Conservation (phyloP, 2,329 filamentous ascomycete species). For the Metarhizium humberi region DNA sequence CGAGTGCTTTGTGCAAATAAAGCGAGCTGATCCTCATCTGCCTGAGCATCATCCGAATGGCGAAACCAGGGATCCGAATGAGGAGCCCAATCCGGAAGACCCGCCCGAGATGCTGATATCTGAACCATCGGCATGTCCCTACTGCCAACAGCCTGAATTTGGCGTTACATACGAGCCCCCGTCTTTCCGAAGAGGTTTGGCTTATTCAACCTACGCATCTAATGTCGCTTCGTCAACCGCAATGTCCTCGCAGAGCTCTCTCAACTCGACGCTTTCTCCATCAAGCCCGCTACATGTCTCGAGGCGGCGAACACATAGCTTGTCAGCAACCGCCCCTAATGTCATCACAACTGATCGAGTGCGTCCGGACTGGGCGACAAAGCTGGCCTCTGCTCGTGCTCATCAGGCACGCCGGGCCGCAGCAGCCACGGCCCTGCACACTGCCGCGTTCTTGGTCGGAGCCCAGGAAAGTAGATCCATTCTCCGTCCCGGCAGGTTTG, state of each 20-base stretch:
- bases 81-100: constrained; percentile 35
- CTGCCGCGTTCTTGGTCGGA: constrained; percentile 84
- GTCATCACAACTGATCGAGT: constrained; percentile 91
- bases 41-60: constrained; percentile 63
- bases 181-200: constrained; percentile 75
- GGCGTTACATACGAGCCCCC: constrained; percentile 92
- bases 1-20: constrained; percentile 98
- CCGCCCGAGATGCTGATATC: constrained; percentile 65
- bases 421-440: constrained; percentile 87
- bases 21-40: constrained; percentile 82
- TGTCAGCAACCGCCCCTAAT: constrained; percentile 74
- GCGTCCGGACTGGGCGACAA: constrained; percentile 88
- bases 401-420: constrained; percentile 81
- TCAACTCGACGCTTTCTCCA: constrained; percentile 50
- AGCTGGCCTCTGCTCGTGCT: constrained; percentile 73
- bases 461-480: constrained; percentile 44
- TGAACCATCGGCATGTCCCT: constrained; percentile 85
- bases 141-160: constrained; percentile 91
- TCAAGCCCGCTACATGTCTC: constrained; percentile 25
- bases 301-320: constrained; percentile 42
- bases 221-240: constrained; percentile 45
- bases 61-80: constrained; percentile 24
- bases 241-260: constrained; percentile 78
- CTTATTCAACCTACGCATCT: constrained; percentile 47
- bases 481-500: constrained; percentile 40